phyloP scores from a whole-genome alignment of 345 rosid species.

The Ailanthus altissimus region DNA sequence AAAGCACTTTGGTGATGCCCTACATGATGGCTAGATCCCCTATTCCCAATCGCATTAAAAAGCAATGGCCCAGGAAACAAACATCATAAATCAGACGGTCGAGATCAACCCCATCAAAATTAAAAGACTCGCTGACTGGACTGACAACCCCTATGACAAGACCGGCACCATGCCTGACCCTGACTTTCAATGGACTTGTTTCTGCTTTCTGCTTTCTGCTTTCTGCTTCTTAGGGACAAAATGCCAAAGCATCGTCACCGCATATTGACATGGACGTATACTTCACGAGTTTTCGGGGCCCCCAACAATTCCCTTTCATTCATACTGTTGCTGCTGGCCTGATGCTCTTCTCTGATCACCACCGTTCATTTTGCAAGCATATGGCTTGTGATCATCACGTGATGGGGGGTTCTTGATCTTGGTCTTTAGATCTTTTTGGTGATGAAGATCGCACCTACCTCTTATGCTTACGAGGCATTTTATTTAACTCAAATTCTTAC shows the following conservation, averaged over 20 bases:
- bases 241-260: background rate
- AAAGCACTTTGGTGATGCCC: no score
- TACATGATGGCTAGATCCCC: background rate
- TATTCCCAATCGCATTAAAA: background rate
- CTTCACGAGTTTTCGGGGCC: conserved; percentile 24
- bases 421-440: no score
- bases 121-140: no score
- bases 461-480: background rate
- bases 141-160: conserved; percentile 13
- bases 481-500: no score
- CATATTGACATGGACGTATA: conserved; percentile 25
- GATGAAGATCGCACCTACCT: background rate
- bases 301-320: background rate
- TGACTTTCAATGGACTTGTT: no score
- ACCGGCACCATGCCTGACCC: conserved; percentile 9
- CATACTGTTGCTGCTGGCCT: background rate
- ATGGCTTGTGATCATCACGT: background rate
- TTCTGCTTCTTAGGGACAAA: background rate
- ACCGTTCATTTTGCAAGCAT: background rate
- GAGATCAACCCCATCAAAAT: conserved; percentile 18
- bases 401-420: no score
- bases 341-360: no score
- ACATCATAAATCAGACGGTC: conserved; percentile 24
- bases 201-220: background rate
- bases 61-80: background rate